Base-by-base conservation (phyloP, 2,329 filamentous ascomycete species). In the Botrytis hyacinthi region DNA sequence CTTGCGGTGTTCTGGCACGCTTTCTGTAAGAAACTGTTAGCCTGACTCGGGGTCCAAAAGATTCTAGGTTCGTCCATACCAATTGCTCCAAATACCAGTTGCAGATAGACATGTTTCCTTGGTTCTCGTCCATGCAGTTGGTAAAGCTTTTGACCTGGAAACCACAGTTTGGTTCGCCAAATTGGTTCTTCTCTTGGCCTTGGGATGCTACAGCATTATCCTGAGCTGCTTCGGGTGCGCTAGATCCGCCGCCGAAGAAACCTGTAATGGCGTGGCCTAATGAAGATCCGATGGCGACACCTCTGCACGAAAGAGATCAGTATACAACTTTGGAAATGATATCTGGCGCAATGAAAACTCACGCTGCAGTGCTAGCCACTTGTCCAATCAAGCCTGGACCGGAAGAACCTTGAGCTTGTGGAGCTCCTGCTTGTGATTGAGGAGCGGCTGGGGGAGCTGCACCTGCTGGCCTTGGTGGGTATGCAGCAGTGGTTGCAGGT, bases 51-150 rank as follows among this genome's bases (percentile, higher is more conserved):
- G 72, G 72, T 42, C 61, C 67, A 59, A 10, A 10, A n/a, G 32
- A 37, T 20, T 48, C 32, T 66, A 71, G 44, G 29, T 32, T 69
- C 35, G 80, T 18, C n/a, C 82, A 71, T 83, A 86, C 84, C 84
- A 99, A 87, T 89, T 99, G 95, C 83, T 99, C 96, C 80, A 99
- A 86, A 84, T 99, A 99, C 95, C 95, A 99, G 78, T 93, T 92
- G 86, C 96, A 99, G 82, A 98, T 97, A 82, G 92, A 91, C 92
- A 99, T 90, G 85, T 96, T 94, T 79, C 96, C 96, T 82, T 90
- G 86, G 84, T 99, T 92, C 81, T 98, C 93, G 83, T 98, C 95
- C 91, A 99, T 92, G 88, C 96, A 99, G 86, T 91, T 92, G 80
- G 94, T 95, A 88, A 99, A 98, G 84, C 89, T 90, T 84, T 91